Evolutionary conservation across 2,329 filamentous ascomycete genomes (phyloP).

Genomic region (Verticillium dahliae): DNA sequence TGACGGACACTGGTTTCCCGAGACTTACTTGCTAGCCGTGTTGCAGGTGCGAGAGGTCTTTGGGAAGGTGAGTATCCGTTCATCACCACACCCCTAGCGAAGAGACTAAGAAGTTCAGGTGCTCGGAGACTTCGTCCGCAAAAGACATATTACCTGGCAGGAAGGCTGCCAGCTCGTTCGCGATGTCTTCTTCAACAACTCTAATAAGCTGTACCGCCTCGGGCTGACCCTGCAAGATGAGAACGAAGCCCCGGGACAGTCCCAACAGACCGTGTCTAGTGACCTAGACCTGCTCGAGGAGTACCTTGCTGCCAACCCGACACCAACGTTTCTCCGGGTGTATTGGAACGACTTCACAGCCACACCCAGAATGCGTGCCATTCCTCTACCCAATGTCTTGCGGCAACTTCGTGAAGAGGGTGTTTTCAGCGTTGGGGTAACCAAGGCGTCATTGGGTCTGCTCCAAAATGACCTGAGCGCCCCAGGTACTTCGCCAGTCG

Average conservation of each 20-base stretch:
- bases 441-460: constrained; percentile 57
- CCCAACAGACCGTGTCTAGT: constrained; percentile 15
- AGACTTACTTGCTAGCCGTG: constrained; percentile 69
- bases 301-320: constrained; percentile 40
- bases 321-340: constrained; percentile 61
- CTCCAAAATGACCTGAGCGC: constrained; percentile 60
- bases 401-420: constrained; percentile 37
- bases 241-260: not conserved
- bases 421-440: constrained; percentile 49
- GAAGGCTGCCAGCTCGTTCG: constrained; percentile 60
- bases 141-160: constrained; percentile 50
- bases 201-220: constrained; percentile 68
- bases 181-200: constrained; percentile 69
- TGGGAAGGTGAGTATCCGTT: constrained; percentile 44
- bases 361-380: constrained; percentile 56
- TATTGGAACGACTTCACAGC: constrained; percentile 78
- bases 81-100: not conserved
- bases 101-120: constrained; percentile 36
- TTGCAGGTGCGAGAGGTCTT: constrained; percentile 66
- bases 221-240: constrained; percentile 28
- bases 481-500: constrained; percentile 47
- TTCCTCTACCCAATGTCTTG: constrained; percentile 55
- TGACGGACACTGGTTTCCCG: constrained; percentile 72
- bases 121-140: constrained; percentile 59
- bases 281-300: constrained; percentile 26